Conservation (phyloP, 1,139 yeast species). For the Groenewaldozyma auringiensis region DNA sequence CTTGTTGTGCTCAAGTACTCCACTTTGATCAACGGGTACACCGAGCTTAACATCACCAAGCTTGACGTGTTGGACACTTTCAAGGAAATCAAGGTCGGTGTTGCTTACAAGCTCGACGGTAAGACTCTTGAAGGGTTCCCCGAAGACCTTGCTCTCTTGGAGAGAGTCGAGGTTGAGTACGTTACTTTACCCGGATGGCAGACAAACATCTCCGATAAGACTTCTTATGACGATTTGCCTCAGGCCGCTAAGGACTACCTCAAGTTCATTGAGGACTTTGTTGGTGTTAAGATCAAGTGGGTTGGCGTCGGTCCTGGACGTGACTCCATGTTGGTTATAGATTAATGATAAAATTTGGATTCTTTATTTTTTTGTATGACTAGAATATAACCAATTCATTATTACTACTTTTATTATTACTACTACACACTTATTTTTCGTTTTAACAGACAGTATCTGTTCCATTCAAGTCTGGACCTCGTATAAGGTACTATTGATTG, state of each 20-base stretch:
- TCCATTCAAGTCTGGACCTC: slow-evolving; percentile 20
- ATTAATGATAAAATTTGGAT: slow-evolving; percentile 5
- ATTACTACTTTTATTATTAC: neutral
- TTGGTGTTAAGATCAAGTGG: slow-evolving; percentile 86
- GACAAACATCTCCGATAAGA: slow-evolving; percentile 65
- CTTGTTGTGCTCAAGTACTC: slow-evolving; percentile 91
- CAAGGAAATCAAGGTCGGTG: slow-evolving; percentile 79
- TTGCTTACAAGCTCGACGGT: slow-evolving; percentile 73
- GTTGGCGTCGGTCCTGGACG: slow-evolving; percentile 99
- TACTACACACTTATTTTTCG: slow-evolving; percentile 3
- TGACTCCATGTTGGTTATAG: slow-evolving; percentile 37
- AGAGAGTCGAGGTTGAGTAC: slow-evolving; percentile 85
- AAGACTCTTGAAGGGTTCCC: slow-evolving; percentile 75
- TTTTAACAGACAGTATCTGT: slow-evolving; percentile 26
- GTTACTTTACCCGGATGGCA: slow-evolving; percentile 94
- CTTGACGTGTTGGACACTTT: slow-evolving; percentile 89
- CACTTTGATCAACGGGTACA: slow-evolving; percentile 85
- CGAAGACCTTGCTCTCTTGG: slow-evolving; percentile 75
- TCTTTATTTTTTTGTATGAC: neutral
- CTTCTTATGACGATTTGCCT: slow-evolving; percentile 71
- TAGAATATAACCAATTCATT: neutral
- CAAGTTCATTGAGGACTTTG: slow-evolving; percentile 73
- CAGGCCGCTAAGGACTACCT: slow-evolving; percentile 79
- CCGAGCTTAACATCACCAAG: slow-evolving; percentile 88
- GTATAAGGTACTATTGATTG: slow-evolving; percentile 17